Conservation (phyloP, 2,329 filamentous ascomycete genomes). For the Geosmithia putterillii region DNA sequence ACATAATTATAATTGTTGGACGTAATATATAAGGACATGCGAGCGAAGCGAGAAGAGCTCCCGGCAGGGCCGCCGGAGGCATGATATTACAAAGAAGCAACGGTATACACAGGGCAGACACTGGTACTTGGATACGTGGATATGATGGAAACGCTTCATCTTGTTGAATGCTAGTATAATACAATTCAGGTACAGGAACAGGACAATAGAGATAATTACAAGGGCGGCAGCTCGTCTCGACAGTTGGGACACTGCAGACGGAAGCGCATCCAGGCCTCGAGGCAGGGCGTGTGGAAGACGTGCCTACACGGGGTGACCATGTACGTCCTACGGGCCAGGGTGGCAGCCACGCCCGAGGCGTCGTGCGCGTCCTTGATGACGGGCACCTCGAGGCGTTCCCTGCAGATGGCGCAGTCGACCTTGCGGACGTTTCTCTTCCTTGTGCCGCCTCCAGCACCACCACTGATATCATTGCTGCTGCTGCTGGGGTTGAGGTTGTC, state of each 20-base stretch:
- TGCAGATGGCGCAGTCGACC: slow-evolving; percentile 92
- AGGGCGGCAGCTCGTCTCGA: slow-evolving; percentile 24
- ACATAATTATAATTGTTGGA: too few species aligned
- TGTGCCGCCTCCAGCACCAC: slow-evolving; percentile 13
- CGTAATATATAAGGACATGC: too few species aligned
- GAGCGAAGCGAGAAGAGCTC: too few species aligned
- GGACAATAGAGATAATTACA: neutral
- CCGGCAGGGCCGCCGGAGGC: too few species aligned
- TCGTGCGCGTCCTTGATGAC: slow-evolving; percentile 52
- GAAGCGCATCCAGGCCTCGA: slow-evolving; percentile 95
- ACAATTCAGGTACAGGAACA: neutral
- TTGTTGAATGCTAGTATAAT: neutral
- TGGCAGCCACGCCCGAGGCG: slow-evolving; percentile 45
- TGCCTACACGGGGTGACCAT: slow-evolving; percentile 98
- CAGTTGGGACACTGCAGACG: slow-evolving; percentile 91
- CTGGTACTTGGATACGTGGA: too few species aligned
- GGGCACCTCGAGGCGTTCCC: slow-evolving; percentile 81
- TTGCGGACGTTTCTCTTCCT: slow-evolving; percentile 28
- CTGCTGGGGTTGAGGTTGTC: slow-evolving; percentile 8
- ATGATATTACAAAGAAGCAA: too few species aligned
- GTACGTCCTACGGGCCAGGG: slow-evolving; percentile 71
- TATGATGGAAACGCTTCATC: too few species aligned
- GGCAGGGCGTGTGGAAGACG: slow-evolving; percentile 83
- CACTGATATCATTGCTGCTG: slow-evolving; percentile 18
- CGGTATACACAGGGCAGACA: too few species aligned